Conservation (phyloP, 2,329 filamentous ascomycete species). For the Botrytis porri region DNA sequence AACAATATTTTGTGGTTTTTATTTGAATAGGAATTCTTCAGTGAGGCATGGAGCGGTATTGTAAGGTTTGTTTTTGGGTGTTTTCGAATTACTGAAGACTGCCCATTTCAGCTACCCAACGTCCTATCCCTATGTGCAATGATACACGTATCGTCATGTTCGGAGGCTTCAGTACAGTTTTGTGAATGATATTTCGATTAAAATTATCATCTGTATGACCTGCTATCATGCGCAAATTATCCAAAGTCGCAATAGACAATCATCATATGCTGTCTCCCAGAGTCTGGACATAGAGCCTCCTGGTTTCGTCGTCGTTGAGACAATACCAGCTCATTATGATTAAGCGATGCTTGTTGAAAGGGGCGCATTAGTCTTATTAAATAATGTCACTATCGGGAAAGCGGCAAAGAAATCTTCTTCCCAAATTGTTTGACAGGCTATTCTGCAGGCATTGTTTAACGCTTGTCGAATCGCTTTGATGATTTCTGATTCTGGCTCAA, state of each 20-base stretch:
- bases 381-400: background rate
- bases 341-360: background rate
- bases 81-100: background rate
- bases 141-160: too few species aligned
- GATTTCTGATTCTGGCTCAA: background rate
- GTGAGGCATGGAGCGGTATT: background rate
- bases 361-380: background rate
- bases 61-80: background rate
- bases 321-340: background rate
- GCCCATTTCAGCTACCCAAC: too few species aligned
- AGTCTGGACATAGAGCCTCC: background rate
- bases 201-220: background rate
- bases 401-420: background rate
- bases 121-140: too few species aligned
- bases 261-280: background rate
- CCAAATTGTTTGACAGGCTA: background rate
- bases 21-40: background rate
- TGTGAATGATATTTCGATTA: background rate
- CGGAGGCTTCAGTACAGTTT: too few species aligned
- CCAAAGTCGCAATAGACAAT: background rate
- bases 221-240: background rate
- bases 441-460: background rate
- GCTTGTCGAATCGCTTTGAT: background rate
- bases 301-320: background rate
- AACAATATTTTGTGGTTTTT: background rate